Conservation (phyloP, 768 basidiomycete genomes). For the Fomitopsis serialis region DNA sequence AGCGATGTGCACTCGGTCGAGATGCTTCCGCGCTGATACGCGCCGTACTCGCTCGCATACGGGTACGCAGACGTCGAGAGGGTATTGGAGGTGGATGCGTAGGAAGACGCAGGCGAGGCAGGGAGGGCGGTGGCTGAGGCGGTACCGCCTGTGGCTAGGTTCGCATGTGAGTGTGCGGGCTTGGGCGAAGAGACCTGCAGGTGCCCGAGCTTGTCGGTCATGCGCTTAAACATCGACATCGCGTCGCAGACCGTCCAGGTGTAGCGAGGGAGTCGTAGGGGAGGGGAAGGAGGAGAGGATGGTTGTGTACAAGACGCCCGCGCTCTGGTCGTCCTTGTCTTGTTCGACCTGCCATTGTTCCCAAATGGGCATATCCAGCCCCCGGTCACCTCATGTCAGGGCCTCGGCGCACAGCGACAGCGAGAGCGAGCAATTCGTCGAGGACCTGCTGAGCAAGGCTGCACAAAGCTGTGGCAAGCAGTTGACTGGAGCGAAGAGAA, state of each 20-base stretch:
- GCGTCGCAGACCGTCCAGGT: neutral
- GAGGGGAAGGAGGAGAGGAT: neutral
- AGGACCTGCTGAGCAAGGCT: too few relatives aligned
- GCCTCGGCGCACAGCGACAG: too few relatives aligned
- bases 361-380: neutral
- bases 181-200: constrained; percentile 14
- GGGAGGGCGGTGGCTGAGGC: constrained; percentile 10
- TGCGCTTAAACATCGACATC: constrained; percentile 25
- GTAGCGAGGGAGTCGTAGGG: neutral
- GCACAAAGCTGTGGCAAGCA: too few relatives aligned
- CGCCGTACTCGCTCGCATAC: constrained; percentile 40
- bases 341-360: constrained; percentile 14
- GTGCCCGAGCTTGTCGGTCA: constrained; percentile 28
- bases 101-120: constrained; percentile 16
- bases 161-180: constrained; percentile 9
- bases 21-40: constrained; percentile 60
- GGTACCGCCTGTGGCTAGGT: constrained; percentile 6
- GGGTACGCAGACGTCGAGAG: constrained; percentile 8
- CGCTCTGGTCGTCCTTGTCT: neutral
- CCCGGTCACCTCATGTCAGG: neutral
- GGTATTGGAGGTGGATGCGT: constrained; percentile 13
- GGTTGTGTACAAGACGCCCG: neutral
- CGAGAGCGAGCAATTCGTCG: too few relatives aligned
- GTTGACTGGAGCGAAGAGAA: too few relatives aligned
- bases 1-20: constrained; percentile 63